Conservation (phyloP, 805 yeast species). For the Metschnikowia lochheadii region DNA sequence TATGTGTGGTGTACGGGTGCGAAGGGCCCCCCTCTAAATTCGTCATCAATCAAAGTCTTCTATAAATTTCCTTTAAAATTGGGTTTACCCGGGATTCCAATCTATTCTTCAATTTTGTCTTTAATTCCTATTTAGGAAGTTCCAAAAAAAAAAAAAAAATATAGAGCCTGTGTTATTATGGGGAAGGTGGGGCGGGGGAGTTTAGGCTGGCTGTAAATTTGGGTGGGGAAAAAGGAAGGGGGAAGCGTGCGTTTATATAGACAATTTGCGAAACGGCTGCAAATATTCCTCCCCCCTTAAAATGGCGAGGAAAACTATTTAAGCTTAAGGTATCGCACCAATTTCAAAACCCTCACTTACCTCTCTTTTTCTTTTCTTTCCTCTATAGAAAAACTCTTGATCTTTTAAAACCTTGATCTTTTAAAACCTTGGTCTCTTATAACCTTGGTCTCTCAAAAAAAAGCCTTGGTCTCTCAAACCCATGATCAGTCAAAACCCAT, state of each 20-base stretch:
- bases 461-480: no score
- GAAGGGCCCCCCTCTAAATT: background rate
- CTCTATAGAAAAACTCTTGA: no score
- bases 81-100: background rate
- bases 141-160: no score
- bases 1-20: background rate
- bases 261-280: constrained; percentile 2
- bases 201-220: background rate
- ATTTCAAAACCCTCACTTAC: background rate
- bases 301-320: background rate
- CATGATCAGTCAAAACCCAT: no score
- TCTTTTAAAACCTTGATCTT: no score
- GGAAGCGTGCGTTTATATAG: background rate
- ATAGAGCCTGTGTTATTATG: no score
- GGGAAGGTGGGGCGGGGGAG: no score
- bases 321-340: background rate
- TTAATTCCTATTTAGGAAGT: no score
- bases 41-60: background rate
- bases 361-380: no score
- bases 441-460: no score
- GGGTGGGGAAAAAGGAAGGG: background rate
- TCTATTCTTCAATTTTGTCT: background rate
- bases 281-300: background rate
- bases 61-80: background rate
- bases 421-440: no score